phyloP scores from a whole-genome alignment of 495 filamentous ascomycete genomes.

The Aspergillus affinis region DNA sequence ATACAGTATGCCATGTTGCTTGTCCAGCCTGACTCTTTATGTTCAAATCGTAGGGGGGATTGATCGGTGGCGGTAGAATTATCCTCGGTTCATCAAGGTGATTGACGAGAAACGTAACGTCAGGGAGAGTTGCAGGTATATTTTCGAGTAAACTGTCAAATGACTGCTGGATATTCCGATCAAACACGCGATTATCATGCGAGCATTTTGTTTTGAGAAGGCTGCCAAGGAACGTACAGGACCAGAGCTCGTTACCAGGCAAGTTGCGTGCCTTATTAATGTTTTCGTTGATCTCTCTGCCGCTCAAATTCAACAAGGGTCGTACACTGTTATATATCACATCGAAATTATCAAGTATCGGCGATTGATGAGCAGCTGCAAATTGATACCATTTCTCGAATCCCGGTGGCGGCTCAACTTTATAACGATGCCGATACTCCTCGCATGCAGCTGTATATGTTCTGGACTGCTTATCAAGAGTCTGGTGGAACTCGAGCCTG shows the following conservation, averaged over 20 bases:
- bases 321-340: too few relatives aligned
- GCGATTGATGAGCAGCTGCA: slow-evolving; percentile 50
- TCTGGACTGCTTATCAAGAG: slow-evolving; percentile 47
- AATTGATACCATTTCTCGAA: slow-evolving; percentile 68
- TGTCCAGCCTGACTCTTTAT: background rate
- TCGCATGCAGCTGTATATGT: slow-evolving; percentile 43
- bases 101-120: slow-evolving; percentile 13
- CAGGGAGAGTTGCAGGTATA: slow-evolving; percentile 4
- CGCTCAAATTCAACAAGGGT: slow-evolving; percentile 19
- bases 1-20: slow-evolving; percentile 8
- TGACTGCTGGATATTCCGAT: background rate
- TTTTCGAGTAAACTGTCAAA: slow-evolving; percentile 5
- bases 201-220: slow-evolving; percentile 2
- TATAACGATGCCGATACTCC: slow-evolving; percentile 54
- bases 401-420: slow-evolving; percentile 55
- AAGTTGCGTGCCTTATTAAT: background rate
- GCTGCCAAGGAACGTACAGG: slow-evolving; percentile 6
- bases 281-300: background rate
- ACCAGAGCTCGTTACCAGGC: slow-evolving; percentile 6
- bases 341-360: slow-evolving; percentile 13
- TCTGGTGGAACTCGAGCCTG: slow-evolving; percentile 41
- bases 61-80: slow-evolving; percentile 4
- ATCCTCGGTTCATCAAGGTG: slow-evolving; percentile 15
- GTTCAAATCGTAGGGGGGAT: background rate
- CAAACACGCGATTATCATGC: slow-evolving; percentile 6